phyloP scores from a whole-genome alignment of 2,329 filamentous ascomycete genomes.

The Fusarium musae region DNA sequence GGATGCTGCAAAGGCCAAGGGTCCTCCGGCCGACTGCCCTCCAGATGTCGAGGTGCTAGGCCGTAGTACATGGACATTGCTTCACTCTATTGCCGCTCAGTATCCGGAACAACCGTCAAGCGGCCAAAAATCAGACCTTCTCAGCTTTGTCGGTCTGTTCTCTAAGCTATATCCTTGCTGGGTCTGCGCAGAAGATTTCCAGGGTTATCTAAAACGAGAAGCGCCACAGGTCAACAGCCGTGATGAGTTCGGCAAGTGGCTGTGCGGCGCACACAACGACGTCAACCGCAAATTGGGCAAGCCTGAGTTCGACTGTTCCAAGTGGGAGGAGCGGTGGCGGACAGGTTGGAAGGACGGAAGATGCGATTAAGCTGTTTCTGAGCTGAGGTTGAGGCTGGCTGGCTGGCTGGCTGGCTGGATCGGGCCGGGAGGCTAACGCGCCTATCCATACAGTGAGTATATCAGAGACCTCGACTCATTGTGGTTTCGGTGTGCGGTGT shows the following conservation, averaged over 20 bases:
- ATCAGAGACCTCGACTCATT: conserved; percentile 1
- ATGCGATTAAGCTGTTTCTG: conserved; percentile 60
- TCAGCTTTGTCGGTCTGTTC: conserved; percentile 82
- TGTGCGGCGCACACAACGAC: conserved; percentile 88
- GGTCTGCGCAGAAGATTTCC: conserved; percentile 94
- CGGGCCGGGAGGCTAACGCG: conserved; percentile 11
- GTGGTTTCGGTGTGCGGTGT: conserved; percentile 34
- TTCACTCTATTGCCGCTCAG: conserved; percentile 89
- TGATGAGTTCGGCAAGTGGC: conserved; percentile 81
- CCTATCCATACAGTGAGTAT: neutral
- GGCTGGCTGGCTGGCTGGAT: neutral
- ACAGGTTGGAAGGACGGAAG: conserved; percentile 83
- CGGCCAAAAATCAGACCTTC: conserved; percentile 79
- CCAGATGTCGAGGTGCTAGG: conserved; percentile 90
- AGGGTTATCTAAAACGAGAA: conserved; percentile 79
- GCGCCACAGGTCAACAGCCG: conserved; percentile 69
- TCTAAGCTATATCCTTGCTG: conserved; percentile 93
- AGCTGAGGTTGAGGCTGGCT: conserved; percentile 30
- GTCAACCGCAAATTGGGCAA: conserved; percentile 93
- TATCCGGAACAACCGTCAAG: conserved; percentile 79
- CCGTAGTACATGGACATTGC: conserved; percentile 89
- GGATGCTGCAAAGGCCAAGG: conserved; percentile 48
- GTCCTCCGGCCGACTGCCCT: conserved; percentile 76
- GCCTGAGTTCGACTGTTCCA: conserved; percentile 85
- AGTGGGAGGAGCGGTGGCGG: conserved; percentile 95